phyloP scores from a whole-genome alignment of 768 basidiomycete species.

The Chlorophyllum brunneum region DNA sequence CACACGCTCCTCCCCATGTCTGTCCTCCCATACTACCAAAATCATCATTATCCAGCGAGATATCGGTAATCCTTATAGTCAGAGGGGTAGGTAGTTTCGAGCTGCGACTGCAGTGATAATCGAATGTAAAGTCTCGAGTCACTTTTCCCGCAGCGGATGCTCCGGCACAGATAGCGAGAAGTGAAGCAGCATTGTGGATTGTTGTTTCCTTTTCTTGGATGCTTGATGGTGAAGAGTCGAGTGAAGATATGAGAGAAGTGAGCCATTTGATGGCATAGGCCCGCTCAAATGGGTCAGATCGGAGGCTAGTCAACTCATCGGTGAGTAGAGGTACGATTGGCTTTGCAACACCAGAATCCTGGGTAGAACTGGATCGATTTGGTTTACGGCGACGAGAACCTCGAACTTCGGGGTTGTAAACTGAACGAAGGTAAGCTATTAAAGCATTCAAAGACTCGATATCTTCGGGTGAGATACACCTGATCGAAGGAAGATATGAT shows the following conservation, averaged over 20 bases:
- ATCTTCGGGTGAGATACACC: conserved; percentile 32
- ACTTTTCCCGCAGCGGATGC: conserved; percentile 58
- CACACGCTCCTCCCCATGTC: conserved; percentile 85
- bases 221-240: conserved; percentile 20
- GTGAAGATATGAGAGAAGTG: conserved; percentile 51
- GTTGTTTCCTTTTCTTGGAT: conserved; percentile 28
- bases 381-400: conserved; percentile 44
- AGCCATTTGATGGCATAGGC: conserved; percentile 72
- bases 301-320: conserved; percentile 27
- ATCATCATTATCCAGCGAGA: conserved; percentile 66
- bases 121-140: conserved; percentile 50
- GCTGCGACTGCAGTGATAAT: background rate
- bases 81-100: conserved; percentile 14
- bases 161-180: conserved; percentile 64
- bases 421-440: conserved; percentile 43
- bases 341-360: background rate
- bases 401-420: conserved; percentile 63
- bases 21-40: conserved; percentile 76
- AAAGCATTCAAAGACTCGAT: conserved; percentile 37
- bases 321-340: conserved; percentile 4
- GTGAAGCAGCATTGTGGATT: conserved; percentile 50
- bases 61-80: conserved; percentile 54
- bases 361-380: background rate
- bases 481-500: conserved; percentile 49
- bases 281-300: conserved; percentile 66